phyloP scores from a whole-genome alignment of 768 basidiomycete genomes.

The Suillus bovinus region DNA sequence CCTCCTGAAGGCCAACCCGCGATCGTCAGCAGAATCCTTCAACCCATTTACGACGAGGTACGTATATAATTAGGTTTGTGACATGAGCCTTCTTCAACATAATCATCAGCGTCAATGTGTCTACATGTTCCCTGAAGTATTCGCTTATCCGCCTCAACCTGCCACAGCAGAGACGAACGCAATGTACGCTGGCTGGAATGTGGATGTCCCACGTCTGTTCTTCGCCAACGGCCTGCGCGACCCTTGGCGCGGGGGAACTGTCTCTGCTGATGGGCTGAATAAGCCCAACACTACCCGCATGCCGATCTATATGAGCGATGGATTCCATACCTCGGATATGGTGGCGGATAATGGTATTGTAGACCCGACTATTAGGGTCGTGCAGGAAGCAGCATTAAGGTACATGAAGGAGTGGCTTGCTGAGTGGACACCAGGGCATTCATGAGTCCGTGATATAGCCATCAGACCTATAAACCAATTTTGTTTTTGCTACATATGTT shows the following conservation, averaged over 20 bases:
- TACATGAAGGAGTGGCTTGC: constrained; percentile 59
- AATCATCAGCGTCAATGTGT: constrained; percentile 60
- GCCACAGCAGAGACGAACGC: constrained; percentile 44
- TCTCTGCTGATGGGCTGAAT: constrained; percentile 54
- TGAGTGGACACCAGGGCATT: no score
- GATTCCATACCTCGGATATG: constrained; percentile 71
- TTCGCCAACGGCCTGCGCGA: constrained; percentile 69
- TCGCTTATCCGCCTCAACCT: constrained; percentile 46
- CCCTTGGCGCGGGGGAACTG: constrained; percentile 70
- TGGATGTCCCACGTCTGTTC: constrained; percentile 57
- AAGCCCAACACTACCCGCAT: constrained; percentile 51
- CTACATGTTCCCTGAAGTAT: constrained; percentile 63
- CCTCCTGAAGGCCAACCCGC: constrained; percentile 38
- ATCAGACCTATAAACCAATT: no score
- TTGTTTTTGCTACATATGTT: no score
- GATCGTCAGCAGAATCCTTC: constrained; percentile 35
- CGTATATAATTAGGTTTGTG: background rate
- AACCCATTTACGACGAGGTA: constrained; percentile 32
- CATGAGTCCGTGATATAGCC: no score
- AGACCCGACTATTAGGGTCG: constrained; percentile 51
- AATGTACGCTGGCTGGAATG: constrained; percentile 66
- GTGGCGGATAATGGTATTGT: constrained; percentile 37
- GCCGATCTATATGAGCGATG: constrained; percentile 58
- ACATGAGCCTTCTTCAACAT: background rate
- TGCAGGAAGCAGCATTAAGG: constrained; percentile 53